Conservation (phyloP, 768 basidiomycete genomes). For the Crepidotus variabilis region DNA sequence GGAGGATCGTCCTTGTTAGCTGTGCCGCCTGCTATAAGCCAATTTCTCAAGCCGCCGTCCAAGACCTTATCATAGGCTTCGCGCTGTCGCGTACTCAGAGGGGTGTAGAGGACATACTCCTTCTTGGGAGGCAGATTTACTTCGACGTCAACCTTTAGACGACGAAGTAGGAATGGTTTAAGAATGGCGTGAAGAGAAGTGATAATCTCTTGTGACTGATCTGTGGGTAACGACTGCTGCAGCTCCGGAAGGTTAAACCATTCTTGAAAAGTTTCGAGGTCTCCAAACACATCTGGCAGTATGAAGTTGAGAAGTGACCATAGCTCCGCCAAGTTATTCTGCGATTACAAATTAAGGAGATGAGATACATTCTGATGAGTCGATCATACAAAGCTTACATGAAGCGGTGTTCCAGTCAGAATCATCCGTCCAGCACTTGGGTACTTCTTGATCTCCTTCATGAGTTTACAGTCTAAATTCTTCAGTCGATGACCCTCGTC, state of each 20-base stretch:
- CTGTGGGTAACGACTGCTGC: constrained; percentile 49
- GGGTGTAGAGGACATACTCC: constrained; percentile 92
- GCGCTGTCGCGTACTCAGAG: constrained; percentile 78
- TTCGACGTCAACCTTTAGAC: constrained; percentile 87
- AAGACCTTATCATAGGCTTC: constrained; percentile 81
- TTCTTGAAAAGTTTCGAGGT: constrained; percentile 86
- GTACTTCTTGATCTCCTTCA: constrained; percentile 88
- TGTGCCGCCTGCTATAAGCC: constrained; percentile 42
- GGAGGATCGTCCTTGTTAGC: constrained; percentile 13
- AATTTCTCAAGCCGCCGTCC: constrained; percentile 63
- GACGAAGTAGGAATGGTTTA: constrained; percentile 90
- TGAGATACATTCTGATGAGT: not conserved
- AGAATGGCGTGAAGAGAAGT: constrained; percentile 84
- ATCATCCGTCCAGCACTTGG: constrained; percentile 84
- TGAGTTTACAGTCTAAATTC: constrained; percentile 88
- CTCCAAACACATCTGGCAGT: constrained; percentile 88
- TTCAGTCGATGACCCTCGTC: constrained; percentile 95
- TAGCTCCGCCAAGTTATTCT: constrained; percentile 95
- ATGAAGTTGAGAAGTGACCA: constrained; percentile 97
- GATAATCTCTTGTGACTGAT: constrained; percentile 65
- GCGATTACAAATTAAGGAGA: constrained; percentile 6
- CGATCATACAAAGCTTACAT: constrained; percentile 47
- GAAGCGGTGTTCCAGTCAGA: constrained; percentile 92
- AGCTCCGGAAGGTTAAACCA: constrained; percentile 81
- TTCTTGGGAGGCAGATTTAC: constrained; percentile 84